phyloP scores from a whole-genome alignment of 2,329 filamentous ascomycete species.

The Dactylonectria estremocensis region DNA sequence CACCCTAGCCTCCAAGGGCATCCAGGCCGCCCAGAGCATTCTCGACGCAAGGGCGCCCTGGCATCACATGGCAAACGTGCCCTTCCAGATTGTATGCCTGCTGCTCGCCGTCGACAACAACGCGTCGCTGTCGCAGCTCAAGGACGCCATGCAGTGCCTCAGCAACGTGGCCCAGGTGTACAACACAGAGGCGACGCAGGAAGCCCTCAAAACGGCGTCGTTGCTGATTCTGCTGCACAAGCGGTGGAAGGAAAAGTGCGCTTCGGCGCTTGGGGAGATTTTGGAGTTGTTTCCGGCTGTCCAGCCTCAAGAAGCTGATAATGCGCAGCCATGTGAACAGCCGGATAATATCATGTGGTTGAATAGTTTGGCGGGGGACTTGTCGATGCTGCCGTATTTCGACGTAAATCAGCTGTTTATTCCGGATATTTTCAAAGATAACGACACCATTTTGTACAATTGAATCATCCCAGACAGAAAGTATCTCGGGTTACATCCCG shows the following conservation, averaged over 20 bases:
- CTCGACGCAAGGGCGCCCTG: constrained; percentile 63
- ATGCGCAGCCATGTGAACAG: constrained; percentile 27
- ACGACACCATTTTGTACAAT: background rate
- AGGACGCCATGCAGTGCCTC: constrained; percentile 66
- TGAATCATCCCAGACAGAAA: no score
- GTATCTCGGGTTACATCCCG: no score
- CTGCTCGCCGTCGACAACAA: constrained; percentile 69
- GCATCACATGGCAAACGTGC: constrained; percentile 73
- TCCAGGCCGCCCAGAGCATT: constrained; percentile 64
- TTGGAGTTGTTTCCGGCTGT: constrained; percentile 52
- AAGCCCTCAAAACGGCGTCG: constrained; percentile 69
- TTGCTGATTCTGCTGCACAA: constrained; percentile 68
- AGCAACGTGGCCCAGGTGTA: constrained; percentile 59
- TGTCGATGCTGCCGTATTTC: constrained; percentile 60
- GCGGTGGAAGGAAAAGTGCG: constrained; percentile 63
- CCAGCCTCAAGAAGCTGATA: constrained; percentile 19
- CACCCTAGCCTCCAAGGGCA: constrained; percentile 59
- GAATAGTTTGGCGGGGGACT: constrained; percentile 60
- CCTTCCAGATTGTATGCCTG: constrained; percentile 71
- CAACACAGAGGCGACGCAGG: constrained; percentile 63
- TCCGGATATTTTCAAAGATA: constrained; percentile 27
- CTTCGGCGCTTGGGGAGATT: constrained; percentile 56
- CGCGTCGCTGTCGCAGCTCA: constrained; percentile 63
- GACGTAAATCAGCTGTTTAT: constrained; percentile 60
- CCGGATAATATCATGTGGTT: constrained; percentile 53